Base-by-base conservation (phyloP, 345 rosid genomes). In the Litchi chinensis region DNA sequence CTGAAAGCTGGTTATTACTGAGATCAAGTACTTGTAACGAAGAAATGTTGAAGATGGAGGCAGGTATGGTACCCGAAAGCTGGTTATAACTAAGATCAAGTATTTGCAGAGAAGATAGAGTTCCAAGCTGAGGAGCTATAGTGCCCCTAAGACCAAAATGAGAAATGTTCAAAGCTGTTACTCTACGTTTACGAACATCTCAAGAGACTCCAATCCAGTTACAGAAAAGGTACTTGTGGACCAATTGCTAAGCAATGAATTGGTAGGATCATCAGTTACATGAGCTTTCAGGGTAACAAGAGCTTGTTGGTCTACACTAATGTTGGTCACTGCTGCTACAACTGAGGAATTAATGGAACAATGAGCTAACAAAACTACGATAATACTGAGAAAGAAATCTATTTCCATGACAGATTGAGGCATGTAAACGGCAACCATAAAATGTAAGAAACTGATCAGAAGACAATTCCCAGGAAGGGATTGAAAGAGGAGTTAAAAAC, bases 11-110 rank as follows among this genome's bases (percentile, higher is more conserved):
- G 72, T 79, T 79, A 6, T 22, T 1, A 10, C 39, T 46, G 48
- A 78, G 57, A 12, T 18, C 6, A 41, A 79, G 41, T 0, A 19
- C 0, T 44, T 60, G 10, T 62, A 79, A 15, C 3, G 70, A 66
- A 32, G 48, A 16, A 6, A 68, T 65, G 70, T 69, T 71, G 32
- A 73, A 77, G 24, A 77, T 24, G 4, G 75, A 19, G 3, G 70
- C n/a, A 9, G 84, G 82, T 6, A 82, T 70, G 32, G 79, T 40
- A 19, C 80, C 85, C 39, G 77, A 78, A 71, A 82, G 44, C 46
- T 12, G 8, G 60, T 82, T 79, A 10, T 2, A 0, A 10, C 41
- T n/a, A 32, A 78, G 50, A 46, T 21, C 11, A 26, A 79, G 57
- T 2, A 65, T 15, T 40, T 16, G 3, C 2, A 80, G 77, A 66